Evolutionary conservation across 2,329 filamentous ascomycete genomes (phyloP), one percentile per base, ranked within the genome.

Genomic region (Magnaporthales sp.): DNA sequence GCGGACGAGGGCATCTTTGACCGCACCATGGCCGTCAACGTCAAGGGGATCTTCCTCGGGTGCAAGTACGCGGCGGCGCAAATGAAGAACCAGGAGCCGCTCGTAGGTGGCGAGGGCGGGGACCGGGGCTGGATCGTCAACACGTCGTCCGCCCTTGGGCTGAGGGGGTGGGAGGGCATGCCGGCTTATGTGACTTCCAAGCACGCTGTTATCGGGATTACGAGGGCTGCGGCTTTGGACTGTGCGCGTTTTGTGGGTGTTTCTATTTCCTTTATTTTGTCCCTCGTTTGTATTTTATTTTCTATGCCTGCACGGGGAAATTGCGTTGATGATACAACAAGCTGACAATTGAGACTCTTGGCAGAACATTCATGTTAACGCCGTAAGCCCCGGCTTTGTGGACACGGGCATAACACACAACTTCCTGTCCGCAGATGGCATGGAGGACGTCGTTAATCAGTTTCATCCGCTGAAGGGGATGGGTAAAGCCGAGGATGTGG

Each of bases 1-100:
- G 71, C 75, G 2, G 73, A 79, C 27, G 73, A 77, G 4, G 72
- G 74, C 1, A 78, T 79, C n/a, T 85, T 81, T 76, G 82, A 79
- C 78, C 71, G 70, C 27, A 77, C 77, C 30, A 82, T 78, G 72
- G 80, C 83, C 54, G 79, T 84, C 66, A 86, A 86, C 67, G 71
- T 85, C 30, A 81, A 79, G 62, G 83, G 84, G 0, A 73, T 77
- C 0, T 82, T 83, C 58, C 75, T 83, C 6, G 38, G 38, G 6
- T 51, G 38, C 38, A 51, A 51, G 38, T 51, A 51, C 38, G 38
- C 38, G 6, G 38, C 38, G 5, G 6, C 11, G 38, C 38, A 51
- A 19, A 51, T 51, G 38, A 51, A 7, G 38, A 19, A 15, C 4
- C 38, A 51, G 38, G 38, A 51, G 38, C 38, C 38, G 6, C 4